A percentile compares a stretch with the other conserved stretches of the same genome.
These are phyloP conservation scores for Phytopythium vexans DNA, from an alignment of 352 stramenopile genomes.

Conservation along the genomic window DNA sequence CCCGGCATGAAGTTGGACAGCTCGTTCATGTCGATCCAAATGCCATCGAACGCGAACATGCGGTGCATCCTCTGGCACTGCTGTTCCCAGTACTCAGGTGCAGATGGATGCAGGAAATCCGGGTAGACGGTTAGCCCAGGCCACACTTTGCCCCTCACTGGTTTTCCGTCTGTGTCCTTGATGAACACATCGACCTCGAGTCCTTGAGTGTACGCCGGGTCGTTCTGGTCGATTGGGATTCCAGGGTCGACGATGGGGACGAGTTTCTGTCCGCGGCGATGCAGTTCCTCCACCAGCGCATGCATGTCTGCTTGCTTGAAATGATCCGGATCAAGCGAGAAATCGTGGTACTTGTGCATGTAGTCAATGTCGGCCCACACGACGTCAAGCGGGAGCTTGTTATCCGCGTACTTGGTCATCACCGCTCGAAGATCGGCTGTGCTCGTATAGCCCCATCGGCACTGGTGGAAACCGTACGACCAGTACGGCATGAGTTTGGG, in stretches of 20 bases:
- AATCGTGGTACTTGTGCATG: constrained; percentile 56
- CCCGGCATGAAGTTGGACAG: constrained; percentile 72
- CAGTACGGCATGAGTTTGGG: constrained; percentile 66
- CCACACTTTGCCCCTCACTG: constrained; percentile 78
- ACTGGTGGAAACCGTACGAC: constrained; percentile 71
- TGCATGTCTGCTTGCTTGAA: constrained; percentile 33
- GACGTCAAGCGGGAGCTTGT: constrained; percentile 47
- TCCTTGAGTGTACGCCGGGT: constrained; percentile 54
- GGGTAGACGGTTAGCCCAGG: constrained; percentile 76
- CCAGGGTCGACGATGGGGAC: constrained; percentile 82
- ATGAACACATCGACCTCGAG: constrained; percentile 74
- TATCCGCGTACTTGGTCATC: constrained; percentile 37
- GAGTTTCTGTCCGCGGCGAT: constrained; percentile 53
- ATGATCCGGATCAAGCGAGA: constrained; percentile 55
- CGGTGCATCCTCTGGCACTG: constrained; percentile 59
- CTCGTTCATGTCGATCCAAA: constrained; percentile 91
- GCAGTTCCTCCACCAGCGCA: constrained; percentile 41
- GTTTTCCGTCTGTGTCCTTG: constrained; percentile 59
- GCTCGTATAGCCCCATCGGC: constrained; percentile 41
- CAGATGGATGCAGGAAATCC: constrained; percentile 77
- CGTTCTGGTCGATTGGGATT: constrained; percentile 51
- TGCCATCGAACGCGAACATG: constrained; percentile 50
- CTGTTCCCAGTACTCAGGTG: constrained; percentile 58
- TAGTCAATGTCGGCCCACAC: constrained; percentile 70
- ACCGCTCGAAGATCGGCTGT: constrained; percentile 21